These are phyloP conservation scores for Lentinula lateritia DNA, from an alignment of 768 basidiomycete genomes.

Conservation along the genomic window DNA sequence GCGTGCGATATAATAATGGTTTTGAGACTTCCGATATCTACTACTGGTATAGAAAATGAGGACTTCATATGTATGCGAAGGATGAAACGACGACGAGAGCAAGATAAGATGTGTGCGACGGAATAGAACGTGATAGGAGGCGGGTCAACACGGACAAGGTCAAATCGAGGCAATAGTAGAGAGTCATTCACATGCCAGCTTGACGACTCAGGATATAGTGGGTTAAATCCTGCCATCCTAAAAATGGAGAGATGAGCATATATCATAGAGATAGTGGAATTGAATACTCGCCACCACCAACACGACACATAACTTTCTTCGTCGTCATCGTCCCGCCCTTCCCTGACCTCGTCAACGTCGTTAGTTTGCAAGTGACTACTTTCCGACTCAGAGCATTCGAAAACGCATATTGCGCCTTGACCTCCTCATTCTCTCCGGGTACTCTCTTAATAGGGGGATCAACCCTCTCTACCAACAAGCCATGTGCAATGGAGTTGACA, in stretches of 20 bases:
- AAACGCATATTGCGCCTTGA: conserved; percentile 81
- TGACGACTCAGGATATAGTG: conserved; percentile 75
- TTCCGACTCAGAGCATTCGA: conserved; percentile 69
- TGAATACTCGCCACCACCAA: conserved; percentile 65
- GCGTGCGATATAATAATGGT: background rate
- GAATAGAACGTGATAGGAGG: background rate
- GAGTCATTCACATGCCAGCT: conserved; percentile 45
- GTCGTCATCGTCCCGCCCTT: conserved; percentile 43
- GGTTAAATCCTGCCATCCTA: conserved; percentile 79
- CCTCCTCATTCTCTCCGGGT: conserved; percentile 71
- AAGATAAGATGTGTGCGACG: background rate
- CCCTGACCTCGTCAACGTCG: conserved; percentile 64
- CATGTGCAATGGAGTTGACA: conserved; percentile 74
- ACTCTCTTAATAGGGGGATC: conserved; percentile 67
- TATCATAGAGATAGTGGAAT: background rate
- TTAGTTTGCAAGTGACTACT: conserved; percentile 73
- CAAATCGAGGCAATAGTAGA: background rate
- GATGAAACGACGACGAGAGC: background rate
- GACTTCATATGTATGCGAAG: background rate
- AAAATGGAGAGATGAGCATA: conserved; percentile 1
- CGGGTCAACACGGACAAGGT: background rate
- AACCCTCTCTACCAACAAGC: conserved; percentile 70
- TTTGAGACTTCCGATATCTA: background rate
- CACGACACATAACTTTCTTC: conserved; percentile 90
- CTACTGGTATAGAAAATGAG: background rate